Base-by-base conservation (phyloP, 202 grass and related monocot species). In the Schoenoplectus triqueter region DNA sequence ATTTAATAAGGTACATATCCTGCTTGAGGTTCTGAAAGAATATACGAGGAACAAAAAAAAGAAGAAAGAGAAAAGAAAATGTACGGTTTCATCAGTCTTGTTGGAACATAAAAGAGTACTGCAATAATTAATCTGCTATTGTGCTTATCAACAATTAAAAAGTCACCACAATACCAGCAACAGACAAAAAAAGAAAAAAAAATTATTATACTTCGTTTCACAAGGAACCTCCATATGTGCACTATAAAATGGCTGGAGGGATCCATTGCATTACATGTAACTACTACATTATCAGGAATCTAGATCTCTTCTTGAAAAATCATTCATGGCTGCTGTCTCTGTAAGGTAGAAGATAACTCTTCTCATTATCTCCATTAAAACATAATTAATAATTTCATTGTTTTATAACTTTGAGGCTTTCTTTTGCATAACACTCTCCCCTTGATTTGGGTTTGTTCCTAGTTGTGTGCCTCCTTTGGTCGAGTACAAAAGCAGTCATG, bases 201-300 rank as follows among this genome's bases (percentile, higher is more conserved):
- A 59, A 15, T 59, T 15, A 59, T 59, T 78, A 59, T 59, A 31
- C 31, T 59, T 13, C 41, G 74, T 42, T 41, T 59, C 21, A 59
- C 74, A 78, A 78, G 74, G 11, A 78, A 78, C 52, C 74, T 78
- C 54, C 21, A 78, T 59, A 31, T 31, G 31, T 31, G 52, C 5
- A 7, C 74, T 78, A 78, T 78, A 59, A 78, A 78, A 59, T 60
- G 13, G n/a, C 74, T 59, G 1, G 10, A 56, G 22, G 22, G 54
- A 31, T 41, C 73, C 14, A 59, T 17, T 59, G n/a, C 73, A 78
- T 51, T 49, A 11, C 70, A 59, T 52, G 6, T 41, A 78, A 8
- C 31, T n/a, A 60, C 15, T 10, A 60, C 74, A 78, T 6, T 78
- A 60, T 59, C 11, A 60, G 13, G 21, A 78, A 59, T 78, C 21